Evolutionary conservation across 1,139 yeast species (phyloP).

Genomic region (Taphrina flavorubra): DNA sequence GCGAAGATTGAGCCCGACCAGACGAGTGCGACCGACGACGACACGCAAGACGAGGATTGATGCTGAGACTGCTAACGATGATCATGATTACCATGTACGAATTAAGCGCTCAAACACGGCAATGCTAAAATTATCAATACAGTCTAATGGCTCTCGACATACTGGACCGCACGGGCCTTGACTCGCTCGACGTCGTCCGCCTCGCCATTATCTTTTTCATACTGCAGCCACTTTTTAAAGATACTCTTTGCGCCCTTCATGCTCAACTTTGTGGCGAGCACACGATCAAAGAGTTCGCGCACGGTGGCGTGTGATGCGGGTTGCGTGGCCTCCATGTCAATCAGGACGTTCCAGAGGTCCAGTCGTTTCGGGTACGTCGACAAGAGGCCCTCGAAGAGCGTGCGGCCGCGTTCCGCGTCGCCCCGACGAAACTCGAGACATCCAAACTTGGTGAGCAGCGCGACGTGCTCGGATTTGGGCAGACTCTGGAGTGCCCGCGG

Average conservation of each 20-base stretch:
- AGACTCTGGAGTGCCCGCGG: slow-evolving; percentile 74
- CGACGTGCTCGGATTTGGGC: slow-evolving; percentile 78
- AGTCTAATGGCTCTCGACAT: slow-evolving; percentile 52
- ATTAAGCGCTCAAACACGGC: not conserved
- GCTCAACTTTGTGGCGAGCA: slow-evolving; percentile 67
- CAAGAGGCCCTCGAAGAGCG: slow-evolving; percentile 87
- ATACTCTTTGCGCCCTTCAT: slow-evolving; percentile 93
- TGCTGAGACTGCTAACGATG: not conserved
- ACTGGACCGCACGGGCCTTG: slow-evolving; percentile 89
- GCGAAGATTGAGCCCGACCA: too few relatives aligned
- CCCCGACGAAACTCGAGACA: slow-evolving; percentile 85
- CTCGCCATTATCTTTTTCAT: slow-evolving; percentile 68
- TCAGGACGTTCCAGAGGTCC: slow-evolving; percentile 92
- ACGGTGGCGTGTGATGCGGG: slow-evolving; percentile 67
- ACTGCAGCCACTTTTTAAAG: slow-evolving; percentile 79
- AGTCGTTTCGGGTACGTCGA: slow-evolving; percentile 90
- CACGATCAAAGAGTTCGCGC: slow-evolving; percentile 76
- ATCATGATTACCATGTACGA: not conserved
- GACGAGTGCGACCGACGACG: not conserved
- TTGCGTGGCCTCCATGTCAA: slow-evolving; percentile 84
- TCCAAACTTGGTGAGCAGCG: slow-evolving; percentile 84
- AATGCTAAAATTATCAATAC: not conserved
- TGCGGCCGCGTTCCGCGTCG: slow-evolving; percentile 91
- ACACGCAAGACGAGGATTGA: slow-evolving; percentile 7
- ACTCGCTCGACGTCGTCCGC: slow-evolving; percentile 78